A percentile compares a stretch with the other conserved stretches of the same genome.
Evolutionary conservation across 2,329 filamentous ascomycete genomes (phyloP).

Genomic region (Apiospora rasikravindrae): DNA sequence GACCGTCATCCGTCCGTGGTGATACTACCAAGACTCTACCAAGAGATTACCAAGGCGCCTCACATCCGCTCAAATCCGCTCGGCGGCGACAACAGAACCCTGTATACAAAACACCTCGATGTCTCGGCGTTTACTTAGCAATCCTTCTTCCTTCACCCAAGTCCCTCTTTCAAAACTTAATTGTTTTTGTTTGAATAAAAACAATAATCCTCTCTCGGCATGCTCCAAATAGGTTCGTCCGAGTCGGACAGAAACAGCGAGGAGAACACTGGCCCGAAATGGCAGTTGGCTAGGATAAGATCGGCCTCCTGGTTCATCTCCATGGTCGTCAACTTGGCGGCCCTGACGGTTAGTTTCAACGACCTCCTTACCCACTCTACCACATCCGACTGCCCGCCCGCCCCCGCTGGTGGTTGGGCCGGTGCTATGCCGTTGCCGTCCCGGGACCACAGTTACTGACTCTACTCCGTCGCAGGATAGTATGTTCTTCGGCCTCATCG

Average conservation of each 20-base stretch:
- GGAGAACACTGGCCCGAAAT: neutral
- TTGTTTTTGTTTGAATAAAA: neutral
- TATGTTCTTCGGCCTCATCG: slow-evolving; percentile 18
- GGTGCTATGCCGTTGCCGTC: neutral
- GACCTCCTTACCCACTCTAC: neutral
- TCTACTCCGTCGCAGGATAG: neutral
- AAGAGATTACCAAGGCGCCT: neutral
- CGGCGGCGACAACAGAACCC: neutral
- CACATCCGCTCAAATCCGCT: neutral
- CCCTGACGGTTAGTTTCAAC: slow-evolving; percentile 13
- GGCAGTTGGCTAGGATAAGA: neutral
- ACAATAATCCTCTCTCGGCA: neutral
- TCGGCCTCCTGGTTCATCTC: slow-evolving; percentile 17
- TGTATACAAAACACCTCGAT: slow-evolving; percentile 7
- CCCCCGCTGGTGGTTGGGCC: too few species aligned
- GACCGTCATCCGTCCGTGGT: neutral
- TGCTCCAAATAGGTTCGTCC: slow-evolving; percentile 13
- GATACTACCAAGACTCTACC: slow-evolving; percentile 1
- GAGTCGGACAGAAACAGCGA: neutral
- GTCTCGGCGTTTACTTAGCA: slow-evolving; percentile 16
- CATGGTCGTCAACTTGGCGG: slow-evolving; percentile 15
- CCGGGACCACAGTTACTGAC: neutral
- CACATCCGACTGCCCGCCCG: neutral
- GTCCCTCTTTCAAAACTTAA: slow-evolving; percentile 13
- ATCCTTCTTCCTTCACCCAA: neutral